Conservation (phyloP, 805 yeast genomes). For the Jamesozyma spencerorum region DNA sequence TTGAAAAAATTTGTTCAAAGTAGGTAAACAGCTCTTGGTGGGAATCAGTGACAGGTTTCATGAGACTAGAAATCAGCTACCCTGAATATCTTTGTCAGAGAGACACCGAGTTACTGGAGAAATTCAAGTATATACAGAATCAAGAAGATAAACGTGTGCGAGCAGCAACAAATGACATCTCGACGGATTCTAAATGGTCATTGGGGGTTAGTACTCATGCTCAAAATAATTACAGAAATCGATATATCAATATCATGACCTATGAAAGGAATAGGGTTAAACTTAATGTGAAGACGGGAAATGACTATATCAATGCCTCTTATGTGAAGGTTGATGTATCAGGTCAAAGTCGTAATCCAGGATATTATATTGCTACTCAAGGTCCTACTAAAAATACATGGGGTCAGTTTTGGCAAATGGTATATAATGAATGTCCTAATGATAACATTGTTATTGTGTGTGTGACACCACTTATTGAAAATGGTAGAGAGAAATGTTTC, state of each 20-base stretch:
- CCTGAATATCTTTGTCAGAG: constrained; percentile 26
- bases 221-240: constrained; percentile 35
- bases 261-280: constrained; percentile 52
- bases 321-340: constrained; percentile 36
- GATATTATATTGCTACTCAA: constrained; percentile 57
- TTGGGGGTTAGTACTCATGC: constrained; percentile 22
- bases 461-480: constrained; percentile 70
- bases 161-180: constrained; percentile 28
- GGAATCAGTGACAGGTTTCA: too few species aligned
- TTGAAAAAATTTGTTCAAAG: too few species aligned
- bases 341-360: constrained; percentile 16
- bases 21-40: too few species aligned
- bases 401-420: constrained; percentile 86
- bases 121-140: constrained; percentile 29
- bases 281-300: constrained; percentile 27
- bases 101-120: constrained; percentile 17
- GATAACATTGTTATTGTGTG: constrained; percentile 52
- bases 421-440: constrained; percentile 49
- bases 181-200: constrained; percentile 25
- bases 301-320: constrained; percentile 81
- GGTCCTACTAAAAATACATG: constrained; percentile 71
- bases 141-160: constrained; percentile 33
- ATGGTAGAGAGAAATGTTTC: constrained; percentile 63
- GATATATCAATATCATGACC: constrained; percentile 58
- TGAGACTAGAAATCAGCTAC: too few species aligned